phyloP scores from a whole-genome alignment of 495 filamentous ascomycete genomes.

The Penicillium bovifimosum region DNA sequence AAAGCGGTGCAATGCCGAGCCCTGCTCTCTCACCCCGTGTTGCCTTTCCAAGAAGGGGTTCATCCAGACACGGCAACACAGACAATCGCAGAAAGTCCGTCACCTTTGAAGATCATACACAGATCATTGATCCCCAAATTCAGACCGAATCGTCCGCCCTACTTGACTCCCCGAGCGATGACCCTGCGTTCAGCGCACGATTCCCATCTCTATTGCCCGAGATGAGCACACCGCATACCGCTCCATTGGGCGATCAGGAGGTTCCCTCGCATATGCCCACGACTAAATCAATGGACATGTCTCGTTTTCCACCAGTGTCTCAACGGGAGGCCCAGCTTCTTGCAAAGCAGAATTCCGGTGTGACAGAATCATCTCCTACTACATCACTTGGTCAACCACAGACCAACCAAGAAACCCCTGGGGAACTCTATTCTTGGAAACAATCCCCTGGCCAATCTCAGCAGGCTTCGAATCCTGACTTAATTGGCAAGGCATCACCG shows the following conservation, averaged over 20 bases:
- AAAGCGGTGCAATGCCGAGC: neutral
- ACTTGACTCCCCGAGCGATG: slow-evolving; percentile 19
- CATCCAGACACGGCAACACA: neutral
- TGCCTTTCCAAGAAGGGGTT: neutral
- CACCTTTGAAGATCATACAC: slow-evolving; percentile 10
- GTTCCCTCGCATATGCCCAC: slow-evolving; percentile 18
- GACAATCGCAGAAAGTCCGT: slow-evolving; percentile 17
- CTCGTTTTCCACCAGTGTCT: slow-evolving; percentile 41
- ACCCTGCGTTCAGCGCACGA: slow-evolving; percentile 22
- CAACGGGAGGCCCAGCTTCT: slow-evolving; percentile 39
- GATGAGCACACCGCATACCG: neutral
- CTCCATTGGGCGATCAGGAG: slow-evolving; percentile 1
- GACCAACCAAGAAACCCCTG: neutral
- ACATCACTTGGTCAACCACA: neutral
- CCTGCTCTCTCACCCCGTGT: neutral
- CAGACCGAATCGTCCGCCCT: slow-evolving; percentile 6
- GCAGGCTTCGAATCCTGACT: neutral
- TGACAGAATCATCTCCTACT: neutral
- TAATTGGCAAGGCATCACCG: neutral
- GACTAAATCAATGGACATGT: slow-evolving; percentile 23
- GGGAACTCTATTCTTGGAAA: neutral
- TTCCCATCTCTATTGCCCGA: slow-evolving; percentile 29
- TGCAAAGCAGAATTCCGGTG: slow-evolving; percentile 14
- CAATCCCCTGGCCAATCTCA: neutral
- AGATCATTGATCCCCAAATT: neutral